A percentile compares a stretch with the other conserved stretches of the same genome.
Conservation (phyloP, 1,284 basidiomycete genomes). For the Albatrellus sp. region DNA sequence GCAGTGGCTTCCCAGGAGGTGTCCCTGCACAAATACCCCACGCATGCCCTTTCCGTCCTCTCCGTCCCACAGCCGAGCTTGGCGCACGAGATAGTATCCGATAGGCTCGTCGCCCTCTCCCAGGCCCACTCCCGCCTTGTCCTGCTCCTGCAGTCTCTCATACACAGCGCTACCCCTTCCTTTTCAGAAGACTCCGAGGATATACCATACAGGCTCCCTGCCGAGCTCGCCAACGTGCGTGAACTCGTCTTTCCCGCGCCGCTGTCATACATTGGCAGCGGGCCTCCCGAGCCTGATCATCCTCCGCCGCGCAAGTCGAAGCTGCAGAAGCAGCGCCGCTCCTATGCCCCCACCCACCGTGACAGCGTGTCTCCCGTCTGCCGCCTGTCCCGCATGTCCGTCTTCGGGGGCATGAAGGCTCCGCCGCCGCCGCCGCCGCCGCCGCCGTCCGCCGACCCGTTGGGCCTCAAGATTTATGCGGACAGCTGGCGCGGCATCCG, state of each 20-base stretch:
- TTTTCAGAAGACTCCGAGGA: constrained; percentile 31
- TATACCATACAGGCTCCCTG: constrained; percentile 16
- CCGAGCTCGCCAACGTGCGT: constrained; percentile 24
- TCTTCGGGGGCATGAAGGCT: constrained; percentile 15
- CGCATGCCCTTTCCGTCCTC: constrained; percentile 42
- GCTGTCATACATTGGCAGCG: constrained; percentile 25
- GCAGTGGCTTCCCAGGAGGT: constrained; percentile 51
- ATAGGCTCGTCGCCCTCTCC: constrained; percentile 33
- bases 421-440: constrained; percentile 26
- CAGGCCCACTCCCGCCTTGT: constrained; percentile 63
- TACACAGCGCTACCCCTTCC: constrained; percentile 39
- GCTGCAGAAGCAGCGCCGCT: not conserved
- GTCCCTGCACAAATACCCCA: constrained; percentile 44
- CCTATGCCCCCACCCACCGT: too few relatives aligned
- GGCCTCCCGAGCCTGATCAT: not conserved
- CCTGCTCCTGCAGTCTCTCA: constrained; percentile 55
- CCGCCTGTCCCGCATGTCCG: not conserved
- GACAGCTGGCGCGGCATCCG: constrained; percentile 48
- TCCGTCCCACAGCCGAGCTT: constrained; percentile 23
- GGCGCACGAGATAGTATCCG: constrained; percentile 24
- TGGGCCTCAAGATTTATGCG: constrained; percentile 37
- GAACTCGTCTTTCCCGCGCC: constrained; percentile 61
- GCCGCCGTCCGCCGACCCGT: constrained; percentile 41
- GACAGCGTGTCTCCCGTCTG: too few relatives aligned
- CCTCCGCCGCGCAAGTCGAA: not conserved